Percentiles rank a stretch among this genome's conserved stretches.
phyloP scores from a whole-genome alignment of 495 filamentous ascomycete genomes.

The Xylaria acuta region DNA sequence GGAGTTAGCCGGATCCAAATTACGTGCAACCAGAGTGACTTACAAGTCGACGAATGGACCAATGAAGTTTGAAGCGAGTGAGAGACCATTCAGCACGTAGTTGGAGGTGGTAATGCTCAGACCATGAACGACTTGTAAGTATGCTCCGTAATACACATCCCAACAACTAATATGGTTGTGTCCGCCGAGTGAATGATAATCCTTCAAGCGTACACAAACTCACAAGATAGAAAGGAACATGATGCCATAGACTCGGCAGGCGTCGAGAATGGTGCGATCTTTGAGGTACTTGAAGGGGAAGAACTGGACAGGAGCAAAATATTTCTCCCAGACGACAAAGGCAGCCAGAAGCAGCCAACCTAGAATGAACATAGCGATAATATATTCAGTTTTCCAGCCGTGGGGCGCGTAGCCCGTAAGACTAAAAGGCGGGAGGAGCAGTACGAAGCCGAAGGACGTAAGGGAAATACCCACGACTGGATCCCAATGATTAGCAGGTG shows the following conservation, averaged over 20 bases:
- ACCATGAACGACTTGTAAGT: slow-evolving; percentile 73
- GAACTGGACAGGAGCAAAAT: slow-evolving; percentile 58
- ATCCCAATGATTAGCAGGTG: not conserved
- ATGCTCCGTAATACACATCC: slow-evolving; percentile 67
- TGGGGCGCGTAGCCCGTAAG: slow-evolving; percentile 51
- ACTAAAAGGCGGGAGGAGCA: slow-evolving; percentile 67
- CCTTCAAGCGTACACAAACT: slow-evolving; percentile 19
- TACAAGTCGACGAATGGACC: slow-evolving; percentile 66
- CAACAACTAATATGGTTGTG: slow-evolving; percentile 18
- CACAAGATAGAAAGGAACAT: slow-evolving; percentile 64
- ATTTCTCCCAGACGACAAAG: slow-evolving; percentile 70
- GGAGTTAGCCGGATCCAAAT: not conserved
- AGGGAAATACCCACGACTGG: slow-evolving; percentile 57
- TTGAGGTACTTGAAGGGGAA: slow-evolving; percentile 62
- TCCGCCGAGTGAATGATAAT: not conserved
- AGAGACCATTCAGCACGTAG: slow-evolving; percentile 72
- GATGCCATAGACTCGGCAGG: slow-evolving; percentile 8
- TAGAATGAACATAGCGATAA: slow-evolving; percentile 62
- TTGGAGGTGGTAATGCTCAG: slow-evolving; percentile 67
- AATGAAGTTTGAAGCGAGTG: slow-evolving; percentile 71
- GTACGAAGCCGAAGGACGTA: slow-evolving; percentile 58
- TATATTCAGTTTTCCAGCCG: slow-evolving; percentile 45
- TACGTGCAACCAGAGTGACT: slow-evolving; percentile 17
- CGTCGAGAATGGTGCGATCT: slow-evolving; percentile 50
- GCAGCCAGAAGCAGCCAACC: slow-evolving; percentile 63